Evolutionary conservation across 2,329 filamentous ascomycete genomes (phyloP).

Genomic region (Aciculosporium take): DNA sequence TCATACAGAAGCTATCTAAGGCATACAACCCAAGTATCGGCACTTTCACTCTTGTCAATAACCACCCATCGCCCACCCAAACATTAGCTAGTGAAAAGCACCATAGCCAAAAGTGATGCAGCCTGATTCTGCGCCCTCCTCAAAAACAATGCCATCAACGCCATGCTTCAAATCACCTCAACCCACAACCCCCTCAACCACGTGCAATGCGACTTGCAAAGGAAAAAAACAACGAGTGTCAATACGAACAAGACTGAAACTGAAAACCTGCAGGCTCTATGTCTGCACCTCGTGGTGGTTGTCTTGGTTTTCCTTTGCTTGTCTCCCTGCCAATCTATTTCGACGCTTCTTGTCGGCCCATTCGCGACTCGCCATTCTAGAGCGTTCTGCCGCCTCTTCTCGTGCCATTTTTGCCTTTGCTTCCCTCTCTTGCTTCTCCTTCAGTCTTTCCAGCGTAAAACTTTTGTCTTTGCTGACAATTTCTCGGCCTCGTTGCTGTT

Average conservation of each 20-base stretch:
- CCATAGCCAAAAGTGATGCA: too few relatives aligned
- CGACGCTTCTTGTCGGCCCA: constrained; percentile 46
- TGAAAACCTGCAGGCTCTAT: background rate
- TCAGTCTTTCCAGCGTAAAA: constrained; percentile 31
- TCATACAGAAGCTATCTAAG: too few relatives aligned
- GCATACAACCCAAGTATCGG: too few relatives aligned
- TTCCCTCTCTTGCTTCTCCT: constrained; percentile 41
- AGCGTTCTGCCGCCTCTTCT: constrained; percentile 46
- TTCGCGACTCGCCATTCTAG: constrained; percentile 42
- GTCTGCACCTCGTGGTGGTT: background rate
- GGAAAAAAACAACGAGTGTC: background rate
- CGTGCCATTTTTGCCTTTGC: constrained; percentile 38
- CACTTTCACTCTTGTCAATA: too few relatives aligned
- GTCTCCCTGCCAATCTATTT: constrained; percentile 19
- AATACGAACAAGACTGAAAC: too few relatives aligned
- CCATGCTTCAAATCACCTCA: too few relatives aligned
- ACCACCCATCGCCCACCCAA: too few relatives aligned
- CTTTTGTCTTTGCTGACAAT: constrained; percentile 39
- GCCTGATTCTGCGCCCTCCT: too few relatives aligned
- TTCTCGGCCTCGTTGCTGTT: constrained; percentile 38
- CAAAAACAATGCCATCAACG: too few relatives aligned
- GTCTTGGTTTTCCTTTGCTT: constrained; percentile 6
- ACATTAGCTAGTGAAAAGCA: too few relatives aligned
- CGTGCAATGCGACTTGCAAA: background rate
- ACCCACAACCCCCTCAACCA: too few relatives aligned